Evolutionary conservation across 2,329 filamentous ascomycete genomes (phyloP), one percentile per base, ranked within the genome.

Genomic region (Pseudocercospora eumusae): DNA sequence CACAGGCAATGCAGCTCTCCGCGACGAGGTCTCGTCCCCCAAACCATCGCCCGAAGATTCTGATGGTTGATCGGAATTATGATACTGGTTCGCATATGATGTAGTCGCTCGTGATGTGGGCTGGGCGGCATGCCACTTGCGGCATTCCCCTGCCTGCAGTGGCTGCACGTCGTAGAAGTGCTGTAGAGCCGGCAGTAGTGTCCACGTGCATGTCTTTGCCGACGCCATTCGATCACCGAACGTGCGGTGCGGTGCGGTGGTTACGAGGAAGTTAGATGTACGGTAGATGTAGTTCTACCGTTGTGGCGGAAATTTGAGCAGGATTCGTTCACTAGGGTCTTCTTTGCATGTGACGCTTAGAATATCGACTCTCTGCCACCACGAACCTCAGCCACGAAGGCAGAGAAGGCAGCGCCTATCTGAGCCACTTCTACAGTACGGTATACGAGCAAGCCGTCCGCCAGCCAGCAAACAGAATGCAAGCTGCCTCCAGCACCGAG

Each of bases 391-490:
- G 44, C 11, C 44, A 47, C 21, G 10, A 25, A 23, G 11, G 44
- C 44, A 20, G 18, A 25, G 47, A 9, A 52, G 23, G 21, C 23
- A 7, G 20, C 9, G 9, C 21, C 18, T 47, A 8, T 52, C 23
- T 6, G 23, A 45, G 42, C 25, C 15, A 44, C 44, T 52, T 31
- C 50, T 63, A 52, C n/a, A n/a, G n/a, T n/a, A n/a, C n/a, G n/a
- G n/a, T n/a, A 25, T 45, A 42, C 28, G 23, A 27, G 31, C 50
- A 31, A 28, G 44, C 50, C 49, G 20, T 56, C 52, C 57, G 25
- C 56, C 61, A 56, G 25, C 56, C 61, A 56, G 40, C 44, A 44
- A 59, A 28, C 44, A 44, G 47, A 36, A 54, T 54, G 27, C 50
- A 54, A n/a, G 25, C 25, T 31, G 50, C 23, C 5, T 31, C 36